phyloP scores from a whole-genome alignment of 495 filamentous ascomycete species.

The Xylaria intraflava region DNA sequence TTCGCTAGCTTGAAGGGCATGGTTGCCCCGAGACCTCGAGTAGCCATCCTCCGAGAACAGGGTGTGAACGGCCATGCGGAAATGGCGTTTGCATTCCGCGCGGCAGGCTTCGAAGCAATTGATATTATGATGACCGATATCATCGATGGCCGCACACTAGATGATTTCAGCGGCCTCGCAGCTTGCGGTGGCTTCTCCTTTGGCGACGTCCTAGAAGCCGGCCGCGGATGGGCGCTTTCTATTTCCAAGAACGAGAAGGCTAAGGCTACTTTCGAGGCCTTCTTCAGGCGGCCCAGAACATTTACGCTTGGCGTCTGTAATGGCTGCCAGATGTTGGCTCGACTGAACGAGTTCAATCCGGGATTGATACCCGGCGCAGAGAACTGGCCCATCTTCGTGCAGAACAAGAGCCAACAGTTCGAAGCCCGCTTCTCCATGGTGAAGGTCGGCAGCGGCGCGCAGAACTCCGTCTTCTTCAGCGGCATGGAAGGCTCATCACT shows the following conservation, averaged over 20 bases:
- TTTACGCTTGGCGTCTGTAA: constrained; percentile 96
- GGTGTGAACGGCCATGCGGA: constrained; percentile 93
- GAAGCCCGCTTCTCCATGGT: constrained; percentile 90
- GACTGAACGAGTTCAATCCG: constrained; percentile 58
- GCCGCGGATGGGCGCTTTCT: constrained; percentile 93
- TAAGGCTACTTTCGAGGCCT: constrained; percentile 67
- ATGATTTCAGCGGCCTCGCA: constrained; percentile 78
- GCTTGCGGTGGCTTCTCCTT: constrained; percentile 97
- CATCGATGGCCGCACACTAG: constrained; percentile 67
- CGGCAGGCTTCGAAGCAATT: constrained; percentile 81
- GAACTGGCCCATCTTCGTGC: constrained; percentile 81
- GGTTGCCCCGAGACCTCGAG: constrained; percentile 67
- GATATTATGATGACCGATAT: constrained; percentile 98
- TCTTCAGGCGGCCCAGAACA: constrained; percentile 85
- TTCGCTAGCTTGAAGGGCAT: constrained; percentile 49
- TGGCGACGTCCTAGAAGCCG: constrained; percentile 91
- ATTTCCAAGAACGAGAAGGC: constrained; percentile 77
- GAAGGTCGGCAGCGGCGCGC: constrained; percentile 57
- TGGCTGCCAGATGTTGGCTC: constrained; percentile 90
- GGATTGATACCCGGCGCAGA: constrained; percentile 68
- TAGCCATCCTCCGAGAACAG: constrained; percentile 92
- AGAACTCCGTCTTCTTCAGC: constrained; percentile 75
- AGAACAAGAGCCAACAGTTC: constrained; percentile 85
- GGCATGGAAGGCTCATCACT: constrained; percentile 81
- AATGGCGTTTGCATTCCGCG: constrained; percentile 93